Base-by-base conservation (phyloP, 306 rosid species). In the Pyrus pyrifolia region DNA sequence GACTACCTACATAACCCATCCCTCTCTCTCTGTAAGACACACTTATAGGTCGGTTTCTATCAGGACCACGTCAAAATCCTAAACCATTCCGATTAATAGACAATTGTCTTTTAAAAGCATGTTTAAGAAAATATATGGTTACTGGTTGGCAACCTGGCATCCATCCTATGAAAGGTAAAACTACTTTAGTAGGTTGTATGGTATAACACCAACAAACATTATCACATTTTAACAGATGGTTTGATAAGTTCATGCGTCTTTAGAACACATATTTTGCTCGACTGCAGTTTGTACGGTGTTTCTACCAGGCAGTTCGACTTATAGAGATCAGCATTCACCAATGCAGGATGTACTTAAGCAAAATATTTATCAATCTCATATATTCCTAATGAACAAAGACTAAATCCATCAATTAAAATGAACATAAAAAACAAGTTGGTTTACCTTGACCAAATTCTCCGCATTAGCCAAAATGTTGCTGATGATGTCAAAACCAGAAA, bases 391-490 rank as follows among this genome's bases (percentile, higher is more conserved):
- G n/a, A 44, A 11, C 49, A 11, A 44, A 11, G 14, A 59, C 60
- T 25, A 73, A 25, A 72, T 6, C 4, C 58, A 51, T 65, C 40
- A 38, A 65, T 33, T 17, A 19, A 31, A 38, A 38, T 18, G 21
- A 18, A 67, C 19, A 67, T 8, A 31, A 64, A 17, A 30, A 49
- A n/a, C 4, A 14, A 35, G 14, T 58, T 13, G 71, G 82, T 75
- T 71, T 88, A 95, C 98, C 94, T 89, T 81, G 85, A 91, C 85
- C 79, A 95, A 57, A 76, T 86, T 88, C 75, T 75, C 89, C 80
- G 82, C 83, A 61, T 89, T 85, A 45, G 91, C 77, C 51, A 97
- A 86, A 71, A 88, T 57, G 61, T 78, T 78, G 80, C 78, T 88
- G 71, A 82, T 82, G 71, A 89, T 79, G 73, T 88, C 93, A 82